A percentile compares a stretch with the other conserved stretches of the same genome.
phyloP scores from a whole-genome alignment of 345 rosid genomes.

The Raphanus raphanistrum region DNA sequence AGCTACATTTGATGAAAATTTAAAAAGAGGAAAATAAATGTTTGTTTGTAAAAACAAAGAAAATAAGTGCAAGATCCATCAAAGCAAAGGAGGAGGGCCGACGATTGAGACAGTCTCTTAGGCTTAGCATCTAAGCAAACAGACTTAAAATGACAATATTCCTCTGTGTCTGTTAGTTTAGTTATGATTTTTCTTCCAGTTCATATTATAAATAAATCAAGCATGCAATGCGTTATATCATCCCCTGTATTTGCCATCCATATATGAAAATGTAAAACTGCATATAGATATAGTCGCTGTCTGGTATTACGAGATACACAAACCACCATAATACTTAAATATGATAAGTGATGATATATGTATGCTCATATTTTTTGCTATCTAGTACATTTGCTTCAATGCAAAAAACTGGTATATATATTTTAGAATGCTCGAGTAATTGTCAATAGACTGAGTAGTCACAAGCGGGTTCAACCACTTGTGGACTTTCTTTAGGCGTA shows the following conservation, averaged over 20 bases:
- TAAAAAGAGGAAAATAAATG: not conserved
- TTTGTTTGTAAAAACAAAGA: not conserved
- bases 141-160: not conserved
- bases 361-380: not conserved
- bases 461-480: slow-evolving; percentile 17
- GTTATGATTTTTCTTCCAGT: not conserved
- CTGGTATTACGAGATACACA: not conserved
- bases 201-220: not conserved
- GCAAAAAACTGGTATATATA: not conserved
- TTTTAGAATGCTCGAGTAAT: not conserved
- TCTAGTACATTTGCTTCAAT: not conserved
- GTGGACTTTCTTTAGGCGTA: slow-evolving; percentile 13
- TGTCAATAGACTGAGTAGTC: not conserved
- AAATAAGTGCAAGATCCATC: slow-evolving; percentile 25
- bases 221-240: not conserved
- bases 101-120: slow-evolving; percentile 18
- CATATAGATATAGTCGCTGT: not conserved
- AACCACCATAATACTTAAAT: not conserved
- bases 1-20: slow-evolving; percentile 13
- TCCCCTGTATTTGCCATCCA: not conserved
- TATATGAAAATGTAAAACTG: not conserved
- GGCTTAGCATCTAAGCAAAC: slow-evolving; percentile 35
- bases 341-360: not conserved
- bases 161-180: not conserved
- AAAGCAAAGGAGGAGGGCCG: slow-evolving; percentile 5